phyloP scores from a whole-genome alignment of 441 rosid genomes.

The Eugenia klotzschiana region DNA sequence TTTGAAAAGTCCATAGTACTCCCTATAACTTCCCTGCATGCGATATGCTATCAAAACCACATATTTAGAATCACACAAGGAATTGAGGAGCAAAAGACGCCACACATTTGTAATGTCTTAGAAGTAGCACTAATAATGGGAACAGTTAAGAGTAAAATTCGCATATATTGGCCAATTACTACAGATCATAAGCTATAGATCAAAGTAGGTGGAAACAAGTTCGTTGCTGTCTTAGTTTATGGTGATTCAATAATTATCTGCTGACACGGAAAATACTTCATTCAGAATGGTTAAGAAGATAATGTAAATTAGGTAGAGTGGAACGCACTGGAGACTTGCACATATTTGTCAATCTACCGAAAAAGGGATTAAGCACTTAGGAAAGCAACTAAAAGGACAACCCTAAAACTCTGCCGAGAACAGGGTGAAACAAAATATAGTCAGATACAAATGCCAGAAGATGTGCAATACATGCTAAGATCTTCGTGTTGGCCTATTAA shows the following conservation, averaged over 20 bases:
- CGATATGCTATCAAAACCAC: neutral
- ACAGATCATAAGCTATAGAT: neutral
- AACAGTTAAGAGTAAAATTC: neutral
- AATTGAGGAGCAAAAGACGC: neutral
- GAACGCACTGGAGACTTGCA: neutral
- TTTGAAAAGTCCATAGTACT: neutral
- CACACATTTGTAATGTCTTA: neutral
- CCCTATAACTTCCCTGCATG: neutral
- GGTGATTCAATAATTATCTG: neutral
- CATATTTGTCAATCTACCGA: neutral
- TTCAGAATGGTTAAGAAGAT: neutral
- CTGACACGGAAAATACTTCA: neutral
- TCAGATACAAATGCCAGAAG: neutral
- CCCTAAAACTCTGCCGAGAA: neutral
- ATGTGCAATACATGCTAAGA: neutral
- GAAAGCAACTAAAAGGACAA: neutral
- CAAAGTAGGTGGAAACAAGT: neutral
- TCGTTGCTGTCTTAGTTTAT: neutral
- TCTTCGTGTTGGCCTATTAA: neutral
- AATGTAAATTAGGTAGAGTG: neutral
- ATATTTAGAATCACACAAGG: neutral
- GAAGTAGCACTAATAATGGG: neutral
- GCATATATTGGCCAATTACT: neutral
- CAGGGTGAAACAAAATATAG: neutral
- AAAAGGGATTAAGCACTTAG: neutral